Conservation (phyloP, 2,329 filamentous ascomycete species). For the Thelonectria olida region DNA sequence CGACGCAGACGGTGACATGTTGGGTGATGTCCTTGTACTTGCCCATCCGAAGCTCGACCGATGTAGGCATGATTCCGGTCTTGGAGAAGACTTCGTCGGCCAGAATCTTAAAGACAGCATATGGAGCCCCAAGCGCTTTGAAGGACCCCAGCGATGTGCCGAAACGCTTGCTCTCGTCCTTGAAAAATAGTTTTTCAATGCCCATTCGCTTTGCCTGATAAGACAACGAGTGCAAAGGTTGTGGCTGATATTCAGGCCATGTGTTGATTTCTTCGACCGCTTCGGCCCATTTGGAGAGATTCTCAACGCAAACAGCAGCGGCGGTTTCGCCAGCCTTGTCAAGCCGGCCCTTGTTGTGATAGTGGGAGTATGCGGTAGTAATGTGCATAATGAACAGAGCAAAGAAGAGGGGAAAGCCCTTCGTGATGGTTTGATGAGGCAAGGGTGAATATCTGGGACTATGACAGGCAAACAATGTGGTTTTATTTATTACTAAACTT, state of each 20-base stretch:
- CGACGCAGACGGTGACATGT: constrained; percentile 23
- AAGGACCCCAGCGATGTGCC: constrained; percentile 21
- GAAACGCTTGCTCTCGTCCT: constrained; percentile 27
- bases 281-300: constrained; percentile 19
- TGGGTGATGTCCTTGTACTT: constrained; percentile 21
- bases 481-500: too few species aligned
- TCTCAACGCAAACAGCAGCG: constrained; percentile 14
- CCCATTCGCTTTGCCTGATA: constrained; percentile 13
- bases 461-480: too few species aligned
- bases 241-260: constrained; percentile 27
- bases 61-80: constrained; percentile 9
- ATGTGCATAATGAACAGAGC: neutral
- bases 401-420: too few species aligned
- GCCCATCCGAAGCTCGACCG: constrained; percentile 15
- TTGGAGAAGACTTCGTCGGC: constrained; percentile 9
- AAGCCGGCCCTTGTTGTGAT: neutral
- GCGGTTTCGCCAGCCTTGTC: neutral
- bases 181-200: constrained; percentile 17
- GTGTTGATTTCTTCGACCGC: constrained; percentile 22
- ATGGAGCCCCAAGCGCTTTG: constrained; percentile 28
- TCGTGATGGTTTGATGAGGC: too few species aligned
- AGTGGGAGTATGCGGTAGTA: neutral
- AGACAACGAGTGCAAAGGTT: constrained; percentile 19
- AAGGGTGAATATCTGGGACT: too few species aligned
- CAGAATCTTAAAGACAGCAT: constrained; percentile 26